Evolutionary conservation across 441 rosid genomes (phyloP).

Genomic region (Euphorbia celastroides): DNA sequence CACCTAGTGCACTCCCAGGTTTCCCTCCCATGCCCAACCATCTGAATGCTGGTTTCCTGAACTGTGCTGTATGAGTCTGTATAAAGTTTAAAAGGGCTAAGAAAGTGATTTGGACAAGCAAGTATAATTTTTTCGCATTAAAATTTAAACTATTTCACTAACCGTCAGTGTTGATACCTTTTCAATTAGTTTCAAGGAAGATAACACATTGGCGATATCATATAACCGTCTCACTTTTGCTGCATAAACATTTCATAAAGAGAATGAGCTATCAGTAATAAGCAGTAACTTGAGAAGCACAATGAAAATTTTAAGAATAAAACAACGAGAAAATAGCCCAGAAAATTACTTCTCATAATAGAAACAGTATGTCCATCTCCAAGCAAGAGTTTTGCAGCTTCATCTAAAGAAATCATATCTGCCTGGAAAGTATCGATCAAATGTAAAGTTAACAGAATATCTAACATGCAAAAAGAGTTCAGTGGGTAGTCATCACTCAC

Average conservation of each 20-base stretch:
- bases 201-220: slow-evolving; percentile 82
- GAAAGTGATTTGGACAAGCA: neutral
- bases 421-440: slow-evolving; percentile 33
- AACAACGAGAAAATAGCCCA: neutral
- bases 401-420: slow-evolving; percentile 72
- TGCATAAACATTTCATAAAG: slow-evolving; percentile 26
- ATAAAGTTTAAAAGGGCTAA: slow-evolving; percentile 8
- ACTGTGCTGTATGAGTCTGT: slow-evolving; percentile 78
- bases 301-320: neutral
- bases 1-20: slow-evolving; percentile 28
- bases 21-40: slow-evolving; percentile 66
- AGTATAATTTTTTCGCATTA: no score
- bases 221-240: slow-evolving; percentile 82
- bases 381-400: slow-evolving; percentile 72
- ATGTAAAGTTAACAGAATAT: slow-evolving; percentile 4
- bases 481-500: slow-evolving; percentile 37
- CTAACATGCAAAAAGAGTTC: neutral
- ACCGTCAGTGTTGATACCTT: slow-evolving; percentile 41
- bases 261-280: slow-evolving; percentile 15
- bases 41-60: slow-evolving; percentile 87
- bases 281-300: neutral
- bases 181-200: slow-evolving; percentile 73
- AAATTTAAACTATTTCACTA: neutral
- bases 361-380: slow-evolving; percentile 70
- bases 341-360: slow-evolving; percentile 64